A percentile compares a stretch with the other conserved stretches of the same genome.
These are phyloP conservation scores for Auricularia heimuer DNA, from an alignment of 768 basidiomycete genomes.

Conservation along the genomic window DNA sequence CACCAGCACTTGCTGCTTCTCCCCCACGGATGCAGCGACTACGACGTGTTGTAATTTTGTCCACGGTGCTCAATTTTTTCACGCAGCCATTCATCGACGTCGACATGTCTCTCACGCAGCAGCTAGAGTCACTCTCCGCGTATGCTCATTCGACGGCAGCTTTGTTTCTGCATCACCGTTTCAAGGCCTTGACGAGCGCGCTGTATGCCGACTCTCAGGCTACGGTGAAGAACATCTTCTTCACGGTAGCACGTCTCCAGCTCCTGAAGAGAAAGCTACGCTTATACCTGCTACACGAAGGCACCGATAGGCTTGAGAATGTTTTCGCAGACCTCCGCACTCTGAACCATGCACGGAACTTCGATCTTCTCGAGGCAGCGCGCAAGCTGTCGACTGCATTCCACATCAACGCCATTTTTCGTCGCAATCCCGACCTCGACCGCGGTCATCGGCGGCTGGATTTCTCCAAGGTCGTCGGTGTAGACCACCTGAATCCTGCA, in stretches of 20 bases:
- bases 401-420: background rate
- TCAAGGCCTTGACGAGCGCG: too few species aligned
- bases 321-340: background rate
- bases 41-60: background rate
- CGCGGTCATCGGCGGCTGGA: conserved; percentile 19
- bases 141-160: too few species aligned
- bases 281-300: background rate
- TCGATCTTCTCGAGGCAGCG: background rate
- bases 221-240: too few species aligned
- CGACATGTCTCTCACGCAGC: too few species aligned
- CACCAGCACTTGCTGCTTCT: background rate
- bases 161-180: too few species aligned
- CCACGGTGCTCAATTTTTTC: background rate
- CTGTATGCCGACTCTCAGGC: too few species aligned
- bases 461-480: background rate
- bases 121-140: too few species aligned
- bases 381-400: background rate
- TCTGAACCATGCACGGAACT: background rate
- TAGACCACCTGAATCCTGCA: conserved; percentile 27
- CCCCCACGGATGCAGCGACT: background rate
- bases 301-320: background rate
- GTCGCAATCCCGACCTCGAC: conserved; percentile 16
- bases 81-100: background rate
- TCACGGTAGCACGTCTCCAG: background rate
- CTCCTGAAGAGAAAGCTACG: background rate